phyloP scores from a whole-genome alignment of 331 rosid species.

The Telfairia occidentalis region DNA sequence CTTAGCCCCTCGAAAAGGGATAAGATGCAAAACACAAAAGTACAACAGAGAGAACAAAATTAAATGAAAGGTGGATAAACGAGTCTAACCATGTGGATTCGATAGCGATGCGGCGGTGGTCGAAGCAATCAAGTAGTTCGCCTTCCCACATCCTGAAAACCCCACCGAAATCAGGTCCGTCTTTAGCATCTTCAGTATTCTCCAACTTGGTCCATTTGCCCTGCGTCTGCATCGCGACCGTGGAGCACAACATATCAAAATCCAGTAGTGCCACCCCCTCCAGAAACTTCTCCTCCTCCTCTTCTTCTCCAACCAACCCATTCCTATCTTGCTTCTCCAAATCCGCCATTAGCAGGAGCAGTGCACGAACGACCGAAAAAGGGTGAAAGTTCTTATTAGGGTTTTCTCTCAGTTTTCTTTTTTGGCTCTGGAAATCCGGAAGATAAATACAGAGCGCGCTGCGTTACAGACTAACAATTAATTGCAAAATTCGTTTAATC shows the following conservation, averaged over 20 bases:
- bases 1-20: neutral
- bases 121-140: conserved; percentile 70
- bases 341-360: conserved; percentile 47
- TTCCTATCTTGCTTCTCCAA: conserved; percentile 50
- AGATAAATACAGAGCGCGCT: neutral
- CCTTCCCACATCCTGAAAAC: conserved; percentile 99
- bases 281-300: conserved; percentile 47
- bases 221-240: conserved; percentile 81
- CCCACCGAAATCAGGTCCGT: conserved; percentile 38
- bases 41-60: neutral
- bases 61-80: neutral
- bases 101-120: conserved; percentile 66
- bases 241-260: conserved; percentile 81
- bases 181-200: conserved; percentile 14
- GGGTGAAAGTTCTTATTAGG: neutral
- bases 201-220: conserved; percentile 65
- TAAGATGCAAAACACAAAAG: neutral
- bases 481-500: neutral
- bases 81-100: conserved; percentile 60
- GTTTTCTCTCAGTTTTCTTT: too few relatives aligned
- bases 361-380: neutral
- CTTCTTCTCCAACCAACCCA: conserved; percentile 17
- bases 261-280: conserved; percentile 64
- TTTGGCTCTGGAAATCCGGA: neutral
- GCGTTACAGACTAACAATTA: too few relatives aligned